Conservation (phyloP, 305 asterid genomes). For the Fraxinus albicans region DNA sequence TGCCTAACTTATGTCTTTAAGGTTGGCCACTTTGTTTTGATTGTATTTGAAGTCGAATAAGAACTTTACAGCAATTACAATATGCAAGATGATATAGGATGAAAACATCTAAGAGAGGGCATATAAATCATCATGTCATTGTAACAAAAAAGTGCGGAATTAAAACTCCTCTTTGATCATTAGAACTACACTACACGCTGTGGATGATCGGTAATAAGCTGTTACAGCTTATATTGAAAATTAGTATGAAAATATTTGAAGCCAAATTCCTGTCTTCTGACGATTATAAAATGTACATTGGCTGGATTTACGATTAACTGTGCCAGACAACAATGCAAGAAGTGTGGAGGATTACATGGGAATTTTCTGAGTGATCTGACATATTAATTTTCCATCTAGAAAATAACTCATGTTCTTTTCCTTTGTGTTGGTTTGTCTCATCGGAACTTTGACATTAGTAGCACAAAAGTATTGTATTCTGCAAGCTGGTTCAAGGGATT, state of each 20-base stretch:
- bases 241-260: not conserved
- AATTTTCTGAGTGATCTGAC: not conserved
- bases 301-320: not conserved
- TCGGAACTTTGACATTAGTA: not conserved
- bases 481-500: not conserved
- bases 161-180: not conserved
- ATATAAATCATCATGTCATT: not conserved
- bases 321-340: not conserved
- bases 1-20: not conserved
- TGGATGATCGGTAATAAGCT: not conserved
- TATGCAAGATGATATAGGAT: not conserved
- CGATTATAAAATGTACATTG: not conserved
- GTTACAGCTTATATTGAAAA: not conserved
- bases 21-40: not conserved
- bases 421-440: not conserved
- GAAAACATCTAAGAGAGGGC: not conserved
- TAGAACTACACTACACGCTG: not conserved
- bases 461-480: not conserved
- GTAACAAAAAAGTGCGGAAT: not conserved
- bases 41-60: not conserved
- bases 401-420: not conserved
- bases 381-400: not conserved
- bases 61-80: not conserved
- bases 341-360: not conserved
- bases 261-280: not conserved